Evolutionary conservation across 1,284 basidiomycete species (phyloP).

Genomic region (Veloboletus limbatus): DNA sequence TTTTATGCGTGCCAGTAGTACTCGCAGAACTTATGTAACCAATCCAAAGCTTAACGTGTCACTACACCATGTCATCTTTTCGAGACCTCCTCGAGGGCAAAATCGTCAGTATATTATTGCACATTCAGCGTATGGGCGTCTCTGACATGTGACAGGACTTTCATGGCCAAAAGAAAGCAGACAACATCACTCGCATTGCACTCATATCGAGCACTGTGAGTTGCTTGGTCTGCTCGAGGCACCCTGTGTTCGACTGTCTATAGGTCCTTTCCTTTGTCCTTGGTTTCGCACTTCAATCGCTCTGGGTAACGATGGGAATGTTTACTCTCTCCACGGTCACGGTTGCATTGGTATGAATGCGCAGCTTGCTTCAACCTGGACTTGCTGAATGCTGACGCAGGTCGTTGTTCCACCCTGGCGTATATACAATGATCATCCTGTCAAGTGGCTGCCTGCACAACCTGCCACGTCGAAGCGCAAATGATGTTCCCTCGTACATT

Average conservation of each 20-base stretch:
- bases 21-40: too few species aligned
- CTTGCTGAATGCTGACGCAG: conserved; percentile 34
- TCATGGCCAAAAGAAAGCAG: conserved; percentile 63
- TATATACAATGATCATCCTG: conserved; percentile 59
- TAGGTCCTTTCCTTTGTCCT: conserved; percentile 63
- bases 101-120: conserved; percentile 38
- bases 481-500: conserved; percentile 11
- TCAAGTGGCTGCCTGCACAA: conserved; percentile 57
- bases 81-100: conserved; percentile 52
- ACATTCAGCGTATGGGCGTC: conserved; percentile 12
- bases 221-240: conserved; percentile 3
- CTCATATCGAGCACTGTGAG: conserved; percentile 44
- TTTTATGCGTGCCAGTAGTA: too few species aligned
- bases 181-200: conserved; percentile 48
- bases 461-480: conserved; percentile 23
- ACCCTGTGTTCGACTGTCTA: background rate
- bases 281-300: conserved; percentile 59
- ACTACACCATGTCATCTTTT: conserved; percentile 26
- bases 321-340: conserved; percentile 46
- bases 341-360: conserved; percentile 51
- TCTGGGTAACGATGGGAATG: conserved; percentile 56
- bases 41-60: too few species aligned
- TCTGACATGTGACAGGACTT: conserved; percentile 54
- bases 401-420: conserved; percentile 70
- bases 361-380: background rate